Evolutionary conservation across 495 filamentous ascomycete species (phyloP), one percentile per base, ranked within the genome.

Genomic region (Xylaria sp.): DNA sequence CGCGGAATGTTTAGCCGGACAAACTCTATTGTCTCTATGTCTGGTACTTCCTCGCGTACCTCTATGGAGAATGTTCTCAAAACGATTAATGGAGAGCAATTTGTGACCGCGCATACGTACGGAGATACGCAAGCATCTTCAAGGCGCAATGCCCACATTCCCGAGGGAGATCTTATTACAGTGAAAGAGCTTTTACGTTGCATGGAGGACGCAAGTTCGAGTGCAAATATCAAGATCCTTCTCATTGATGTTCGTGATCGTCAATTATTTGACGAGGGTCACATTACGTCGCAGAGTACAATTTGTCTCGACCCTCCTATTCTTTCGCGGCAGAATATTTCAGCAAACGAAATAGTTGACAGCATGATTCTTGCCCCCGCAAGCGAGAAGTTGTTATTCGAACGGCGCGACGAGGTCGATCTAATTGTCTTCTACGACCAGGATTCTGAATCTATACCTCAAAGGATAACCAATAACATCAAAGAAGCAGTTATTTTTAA

Each of bases 291-390:
- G 11, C 88, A 88, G 63, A 91, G 88, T 11, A 91, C 95, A 41
- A 92, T 98, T 53, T 98, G 95, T 80, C 86, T 98, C 62, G 96
- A 99, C 75, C 93, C 95, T n/a, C 88, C 94, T 48, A 87, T 87
- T 24, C 80, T 86, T 17, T 78, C 93, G 69, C 87, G 91, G 63
- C 85, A 88, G 48, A 91, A 93, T 55, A 91, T 97, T 53, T 97
- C 95, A 0, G 95, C 93, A 12, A 91, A 94, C 61, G 88, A 98
- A 65, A 86, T 99, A 19, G 89, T 88, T 67, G 92, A 97, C 64
- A 90, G 91, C 37, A 87, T 98, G 69, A 87, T 97, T 14, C 82
- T 98, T 11, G 92, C 91, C 2, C 93, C 96, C 7, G 83, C 92
- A 26, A 74, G 72, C 3, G 96, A 99, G 76, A 90, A 90, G 72